phyloP scores from a whole-genome alignment of 345 rosid genomes.

The Eucalyptus regnans region DNA sequence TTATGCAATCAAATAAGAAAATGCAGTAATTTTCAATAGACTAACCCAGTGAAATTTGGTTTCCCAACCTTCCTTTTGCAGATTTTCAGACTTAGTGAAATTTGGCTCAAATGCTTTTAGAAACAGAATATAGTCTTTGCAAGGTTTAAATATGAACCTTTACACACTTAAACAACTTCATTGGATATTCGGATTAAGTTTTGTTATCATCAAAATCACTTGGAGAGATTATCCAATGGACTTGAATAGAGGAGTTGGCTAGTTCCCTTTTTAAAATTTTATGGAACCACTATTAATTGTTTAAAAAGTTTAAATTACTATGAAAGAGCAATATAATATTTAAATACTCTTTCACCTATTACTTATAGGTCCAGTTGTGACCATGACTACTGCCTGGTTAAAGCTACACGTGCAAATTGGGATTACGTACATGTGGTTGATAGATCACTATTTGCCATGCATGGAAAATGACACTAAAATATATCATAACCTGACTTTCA shows the following conservation, averaged over 20 bases:
- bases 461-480: neutral
- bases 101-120: neutral
- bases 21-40: neutral
- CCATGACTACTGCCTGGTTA: accelerated
- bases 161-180: neutral
- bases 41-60: neutral
- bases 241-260: neutral
- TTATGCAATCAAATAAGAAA: neutral
- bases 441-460: neutral
- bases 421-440: neutral
- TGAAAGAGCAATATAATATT: neutral
- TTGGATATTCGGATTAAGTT: neutral
- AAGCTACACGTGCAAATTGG: neutral
- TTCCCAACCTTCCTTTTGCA: neutral
- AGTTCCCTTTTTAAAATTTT: neutral
- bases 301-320: neutral
- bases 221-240: neutral
- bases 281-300: neutral
- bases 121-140: neutral
- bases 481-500: neutral
- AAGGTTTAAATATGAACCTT: neutral
- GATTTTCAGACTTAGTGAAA: neutral
- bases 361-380: neutral
- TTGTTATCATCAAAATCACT: neutral
- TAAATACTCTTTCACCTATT: neutral